Conservation (phyloP, 495 filamentous ascomycete species). For the Talaromyces thailandensis region DNA sequence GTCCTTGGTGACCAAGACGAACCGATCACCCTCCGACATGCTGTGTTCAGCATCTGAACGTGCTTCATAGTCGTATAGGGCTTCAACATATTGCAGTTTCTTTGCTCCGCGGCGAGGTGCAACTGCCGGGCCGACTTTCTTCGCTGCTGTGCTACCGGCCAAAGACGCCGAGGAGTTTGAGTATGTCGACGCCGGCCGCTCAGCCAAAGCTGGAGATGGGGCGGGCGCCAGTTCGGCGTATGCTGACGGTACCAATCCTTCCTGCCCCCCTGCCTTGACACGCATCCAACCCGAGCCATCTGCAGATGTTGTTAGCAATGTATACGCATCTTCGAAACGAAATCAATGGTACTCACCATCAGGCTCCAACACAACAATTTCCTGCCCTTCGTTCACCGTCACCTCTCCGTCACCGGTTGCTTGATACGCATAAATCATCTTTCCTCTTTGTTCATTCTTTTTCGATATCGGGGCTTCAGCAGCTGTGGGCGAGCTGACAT, state of each 20-base stretch:
- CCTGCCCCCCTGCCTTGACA: conserved; percentile 54
- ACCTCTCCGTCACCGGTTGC: conserved; percentile 72
- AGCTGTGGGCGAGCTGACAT: conserved; percentile 54
- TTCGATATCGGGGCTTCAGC: conserved; percentile 20
- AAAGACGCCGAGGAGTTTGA: conserved; percentile 73
- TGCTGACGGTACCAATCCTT: conserved; percentile 78
- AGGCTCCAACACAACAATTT: conserved; percentile 70
- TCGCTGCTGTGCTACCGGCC: conserved; percentile 44
- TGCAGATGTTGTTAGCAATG: neutral
- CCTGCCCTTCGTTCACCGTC: conserved; percentile 64
- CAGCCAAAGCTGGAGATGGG: conserved; percentile 30
- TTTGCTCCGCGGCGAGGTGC: conserved; percentile 88
- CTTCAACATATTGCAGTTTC: conserved; percentile 91
- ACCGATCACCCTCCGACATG: conserved; percentile 85
- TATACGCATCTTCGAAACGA: neutral
- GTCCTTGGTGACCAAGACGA: conserved; percentile 78
- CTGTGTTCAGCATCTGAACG: conserved; percentile 78
- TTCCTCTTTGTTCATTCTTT: conserved; percentile 57
- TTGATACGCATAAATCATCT: conserved; percentile 84
- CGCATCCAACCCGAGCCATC: conserved; percentile 89
- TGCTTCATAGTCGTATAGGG: conserved; percentile 84
- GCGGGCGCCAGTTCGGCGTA: conserved; percentile 58
- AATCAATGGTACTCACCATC: conserved; percentile 57
- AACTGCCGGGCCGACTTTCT: conserved; percentile 89
- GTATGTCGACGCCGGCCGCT: conserved; percentile 58